Base-by-base conservation (phyloP, 768 basidiomycete species). In the Guyanaporus albipodus region DNA sequence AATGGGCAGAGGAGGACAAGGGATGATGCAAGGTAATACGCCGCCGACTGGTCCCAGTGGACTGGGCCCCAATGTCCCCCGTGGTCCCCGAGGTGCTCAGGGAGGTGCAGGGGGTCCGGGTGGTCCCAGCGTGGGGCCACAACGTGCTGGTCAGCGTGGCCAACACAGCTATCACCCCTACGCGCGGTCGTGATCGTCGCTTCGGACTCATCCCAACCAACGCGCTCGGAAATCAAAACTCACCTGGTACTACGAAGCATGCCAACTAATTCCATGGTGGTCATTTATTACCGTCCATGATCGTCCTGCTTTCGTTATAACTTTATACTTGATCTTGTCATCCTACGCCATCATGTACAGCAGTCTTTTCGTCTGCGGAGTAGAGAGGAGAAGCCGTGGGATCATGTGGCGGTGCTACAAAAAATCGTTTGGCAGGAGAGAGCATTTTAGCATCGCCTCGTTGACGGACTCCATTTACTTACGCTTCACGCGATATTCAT, bases 131-230 rank as follows among this genome's bases (percentile, higher is more conserved):
- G 82, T 83, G 42, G 87, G 87, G 0, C 87, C 87, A 4, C 85
- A 87, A 65, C 74, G 88, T 45, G 76, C 79, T 10, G 74, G 69
- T 2, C 82, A 84, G 57, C 70, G 87, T 28, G 87, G 89, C 27
- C 83, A 86, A 58, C 87, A 90, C 66, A 79, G 81, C 53, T 91
- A 85, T 68, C 89, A 91, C 57, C 89, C 89, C 0, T 91, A 91
- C 56, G 83, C 86, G 26, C 83, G 87, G 54, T 87, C 63, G 61
- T 57, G 54, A 55, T 42, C 22, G 42, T 40, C 46, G 17, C 23
- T 17, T 11, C n/a, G 39, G 35, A 17, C 33, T 29, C 14, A n/a
- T n/a, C n/a, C n/a, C n/a, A n/a, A n/a, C n/a, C n/a, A n/a, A n/a
- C n/a, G n/a, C n/a, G 40, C 14, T 36, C 40, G 38, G 36, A 32